Evolutionary conservation across 129 eudicot genomes (phyloP).

Genomic region (Lactuca sativa): DNA sequence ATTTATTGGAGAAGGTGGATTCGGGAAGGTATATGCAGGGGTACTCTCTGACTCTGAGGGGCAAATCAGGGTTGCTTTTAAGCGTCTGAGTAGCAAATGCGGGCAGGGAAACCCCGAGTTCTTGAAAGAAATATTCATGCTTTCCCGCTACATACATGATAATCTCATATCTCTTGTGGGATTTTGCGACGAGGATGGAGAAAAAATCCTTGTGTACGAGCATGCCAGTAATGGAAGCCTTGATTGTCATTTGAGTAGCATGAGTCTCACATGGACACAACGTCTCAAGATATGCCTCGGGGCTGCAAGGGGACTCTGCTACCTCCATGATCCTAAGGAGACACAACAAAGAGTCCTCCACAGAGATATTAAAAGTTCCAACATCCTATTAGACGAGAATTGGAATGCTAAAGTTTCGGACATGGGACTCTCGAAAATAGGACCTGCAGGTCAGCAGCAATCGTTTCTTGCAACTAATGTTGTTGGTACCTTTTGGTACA

Average conservation of each 20-base stretch:
- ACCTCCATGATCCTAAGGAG: too few relatives aligned
- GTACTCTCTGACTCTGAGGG: not conserved
- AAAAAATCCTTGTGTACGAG: too few relatives aligned
- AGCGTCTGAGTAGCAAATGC: not conserved
- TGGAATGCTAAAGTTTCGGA: too few relatives aligned
- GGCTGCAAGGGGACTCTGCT: too few relatives aligned
- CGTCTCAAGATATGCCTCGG: too few relatives aligned
- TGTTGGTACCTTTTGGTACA: conserved; percentile 9
- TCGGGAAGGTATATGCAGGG: conserved; percentile 2
- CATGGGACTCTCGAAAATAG: too few relatives aligned
- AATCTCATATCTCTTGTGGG: too few relatives aligned
- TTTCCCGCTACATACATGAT: conserved; percentile 8
- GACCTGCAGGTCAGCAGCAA: too few relatives aligned
- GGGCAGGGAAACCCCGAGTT: conserved; percentile 15
- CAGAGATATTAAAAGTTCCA: too few relatives aligned
- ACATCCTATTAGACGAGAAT: too few relatives aligned
- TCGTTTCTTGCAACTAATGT: not conserved
- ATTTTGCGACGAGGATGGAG: too few relatives aligned
- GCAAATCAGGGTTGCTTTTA: not conserved
- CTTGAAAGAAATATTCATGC: conserved; percentile 6
- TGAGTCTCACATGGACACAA: not conserved
- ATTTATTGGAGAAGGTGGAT: conserved; percentile 5
- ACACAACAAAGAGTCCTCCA: too few relatives aligned
- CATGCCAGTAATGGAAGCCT: not conserved
- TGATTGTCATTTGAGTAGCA: not conserved